Evolutionary conservation across 1,139 yeast species (phyloP), one percentile per base, ranked within the genome.

Genomic region (Blastobotrys raffinosifermentans): DNA sequence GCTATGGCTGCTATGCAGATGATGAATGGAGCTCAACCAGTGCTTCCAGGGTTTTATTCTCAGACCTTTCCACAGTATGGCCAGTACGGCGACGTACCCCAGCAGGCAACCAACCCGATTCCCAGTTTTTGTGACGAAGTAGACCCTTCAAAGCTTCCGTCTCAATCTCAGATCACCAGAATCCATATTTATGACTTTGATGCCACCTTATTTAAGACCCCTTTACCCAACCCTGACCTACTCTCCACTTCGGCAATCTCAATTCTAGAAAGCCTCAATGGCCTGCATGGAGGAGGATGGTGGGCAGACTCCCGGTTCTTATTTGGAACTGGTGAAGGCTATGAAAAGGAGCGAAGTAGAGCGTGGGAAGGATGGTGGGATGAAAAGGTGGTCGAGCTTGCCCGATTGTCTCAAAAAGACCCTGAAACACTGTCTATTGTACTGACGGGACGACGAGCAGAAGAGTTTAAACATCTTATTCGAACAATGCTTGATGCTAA

Each of bases 141-240:
- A n/a, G n/a, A n/a, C n/a, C n/a, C n/a, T n/a, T n/a, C n/a, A n/a
- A n/a, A n/a, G n/a, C n/a, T n/a, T n/a, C n/a, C n/a, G n/a, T n/a
- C n/a, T n/a, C n/a, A n/a, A n/a, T n/a, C n/a, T n/a, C n/a, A n/a
- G n/a, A n/a, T n/a, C n/a, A n/a, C n/a, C n/a, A 34, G 34, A 3
- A 48, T 70, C 3, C 70, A 69, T 45, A 52, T 70, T 11, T 71
- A 67, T 47, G 75, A 70, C 45, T 70, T 71, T 43, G 77, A 72
- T 48, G 66, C 69, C 34, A 68, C 75, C 0, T 49, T 72, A 13
- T 69, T 69, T 47, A 48, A 53, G 19, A 63, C 74, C 2, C 75
- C 75, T 2, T 47, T 52, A 2, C 73, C 74, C 0, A 70, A 69
- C 45, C 61, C 63, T 2, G 50, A 53, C 10, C 45, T 71, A 8